Evolutionary conservation across 1,139 yeast species (phyloP), one percentile per base, ranked within the genome.

Genomic region (Blastobotrys aristatus): DNA sequence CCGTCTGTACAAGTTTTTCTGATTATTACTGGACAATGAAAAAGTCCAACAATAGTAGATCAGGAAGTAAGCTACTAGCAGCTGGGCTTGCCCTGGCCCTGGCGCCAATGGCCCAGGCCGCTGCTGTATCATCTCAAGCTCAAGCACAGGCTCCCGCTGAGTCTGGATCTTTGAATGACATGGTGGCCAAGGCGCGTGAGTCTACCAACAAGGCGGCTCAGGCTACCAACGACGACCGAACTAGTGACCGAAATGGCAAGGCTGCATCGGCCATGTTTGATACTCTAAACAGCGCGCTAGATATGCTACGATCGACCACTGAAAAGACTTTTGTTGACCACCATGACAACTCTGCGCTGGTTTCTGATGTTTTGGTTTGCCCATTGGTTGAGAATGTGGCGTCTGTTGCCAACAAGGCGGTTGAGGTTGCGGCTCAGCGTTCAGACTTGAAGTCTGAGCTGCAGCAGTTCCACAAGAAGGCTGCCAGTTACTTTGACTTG

Each of bases 191-290:
- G 18, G 38, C 24, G n/a, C 16, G 21, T 16, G 16, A 17, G 2
- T 18, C 38, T n/a, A 20, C 38, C 24, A 10, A 18, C 26, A 10
- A 34, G 14, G n/a, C 21, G 7, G 24, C 24, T 18, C 21, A 34
- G n/a, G 16, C 38, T 5, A 34, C 22, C 26, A 8, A 7, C 3
- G 7, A 5, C 7, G 38, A 34, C 18, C 24, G n/a, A 18, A 3
- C 21, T n/a, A 3, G 4, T 34, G 38, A 16, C 14, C 22, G 26
- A 18, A 22, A 13, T 3, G 38, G 38, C 8, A 10, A 34, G 18
- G 24, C 38, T 34, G 38, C 38, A 13, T 2, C n/a, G n/a, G 21
- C 38, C 26, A 34, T 34, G 38, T 34, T 34, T 34, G 38, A 34
- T 4, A 14, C 38, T 3, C 4, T 34, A 3, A 34, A 18, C 18